Base-by-base conservation (phyloP, 192 early-diverging fungal species). In the Umbelopsis ramanniana region DNA sequence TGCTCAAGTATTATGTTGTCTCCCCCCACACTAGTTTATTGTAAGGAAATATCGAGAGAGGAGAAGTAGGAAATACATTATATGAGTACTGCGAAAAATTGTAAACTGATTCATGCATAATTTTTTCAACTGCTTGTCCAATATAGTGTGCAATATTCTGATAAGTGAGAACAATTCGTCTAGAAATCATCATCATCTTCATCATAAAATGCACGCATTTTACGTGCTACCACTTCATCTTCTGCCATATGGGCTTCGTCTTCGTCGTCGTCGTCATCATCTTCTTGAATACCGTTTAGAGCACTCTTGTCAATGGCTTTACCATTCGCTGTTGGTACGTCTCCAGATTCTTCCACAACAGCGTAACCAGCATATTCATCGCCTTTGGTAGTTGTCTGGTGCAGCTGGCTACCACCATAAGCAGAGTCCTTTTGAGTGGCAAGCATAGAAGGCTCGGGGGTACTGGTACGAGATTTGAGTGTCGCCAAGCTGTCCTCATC, bases 211-310 rank as follows among this genome's bases (percentile, higher is more conserved):
- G 72, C 67, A 3, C 63, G 52, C 5, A 52, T 55, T 22, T 71
- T 73, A 63, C 35, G 68, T 68, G 55, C 76, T 23, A 71, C 54
- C 1, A 37, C 47, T 43, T 72, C 70, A 8, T 81, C 81, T 52
- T 85, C 88, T 1, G 75, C 84, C 54, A 74, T 80, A 47, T 82
- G 79, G 1, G 76, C 72, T 40, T 82, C 85, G 4, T 75, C 84
- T 29, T 72, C 81, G 14, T 83, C 88, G 2, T 81, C 81, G 8
- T 87, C 84, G 0, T 84, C 81, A 2, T 81, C 86, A 12, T 87
- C 85, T 0, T 75, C 83, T 0, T 70, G 77, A 19, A 74, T 55
- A 11, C 57, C 75, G 1, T 46, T 53, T 5, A 68, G 76, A 0
- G 72, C 77, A 22, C 66, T 78, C 4, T 81, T 74, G 33, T 75